Evolutionary conservation across 2,329 filamentous ascomycete species (phyloP).

Genomic region (Claviceps paspali): DNA sequence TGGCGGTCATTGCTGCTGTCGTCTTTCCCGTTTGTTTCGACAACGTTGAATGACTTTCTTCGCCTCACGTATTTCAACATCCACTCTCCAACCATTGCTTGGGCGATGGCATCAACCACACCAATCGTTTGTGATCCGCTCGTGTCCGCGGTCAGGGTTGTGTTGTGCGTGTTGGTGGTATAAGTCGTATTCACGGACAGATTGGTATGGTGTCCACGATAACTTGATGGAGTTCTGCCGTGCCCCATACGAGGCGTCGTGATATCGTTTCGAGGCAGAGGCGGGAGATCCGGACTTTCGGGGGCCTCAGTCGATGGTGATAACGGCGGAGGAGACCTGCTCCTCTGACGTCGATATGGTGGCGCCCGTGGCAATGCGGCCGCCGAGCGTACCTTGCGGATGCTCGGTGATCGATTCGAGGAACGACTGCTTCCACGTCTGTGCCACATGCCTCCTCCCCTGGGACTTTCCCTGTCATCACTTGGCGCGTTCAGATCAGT

Average conservation of each 20-base stretch:
- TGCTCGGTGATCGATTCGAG: slow-evolving; percentile 43
- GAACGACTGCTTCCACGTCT: slow-evolving; percentile 33
- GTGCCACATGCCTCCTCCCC: slow-evolving; percentile 41
- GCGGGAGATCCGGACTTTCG: slow-evolving; percentile 57
- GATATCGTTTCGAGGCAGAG: slow-evolving; percentile 58
- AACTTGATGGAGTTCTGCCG: slow-evolving; percentile 23
- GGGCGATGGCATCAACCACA: slow-evolving; percentile 91
- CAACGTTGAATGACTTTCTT: slow-evolving; percentile 78
- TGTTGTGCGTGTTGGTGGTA: slow-evolving; percentile 35
- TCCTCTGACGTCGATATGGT: slow-evolving; percentile 33
- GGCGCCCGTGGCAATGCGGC: slow-evolving; percentile 49
- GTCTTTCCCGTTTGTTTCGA: slow-evolving; percentile 50
- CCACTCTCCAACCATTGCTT: slow-evolving; percentile 97
- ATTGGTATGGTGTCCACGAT: slow-evolving; percentile 37
- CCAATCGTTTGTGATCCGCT: slow-evolving; percentile 53
- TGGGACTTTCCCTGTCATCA: slow-evolving; percentile 68
- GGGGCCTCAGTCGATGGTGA: slow-evolving; percentile 52
- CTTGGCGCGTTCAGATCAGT: slow-evolving; percentile 48
- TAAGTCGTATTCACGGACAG: slow-evolving; percentile 34
- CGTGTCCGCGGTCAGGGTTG: slow-evolving; percentile 28
- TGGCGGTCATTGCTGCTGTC: slow-evolving; percentile 67
- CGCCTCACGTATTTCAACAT: slow-evolving; percentile 85
- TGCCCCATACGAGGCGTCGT: slow-evolving; percentile 38
- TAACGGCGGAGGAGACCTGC: slow-evolving; percentile 48
- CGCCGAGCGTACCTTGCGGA: slow-evolving; percentile 76